phyloP scores from a whole-genome alignment of 2,329 filamentous ascomycete species.

The Gnomoniopsis smithogilvyi region DNA sequence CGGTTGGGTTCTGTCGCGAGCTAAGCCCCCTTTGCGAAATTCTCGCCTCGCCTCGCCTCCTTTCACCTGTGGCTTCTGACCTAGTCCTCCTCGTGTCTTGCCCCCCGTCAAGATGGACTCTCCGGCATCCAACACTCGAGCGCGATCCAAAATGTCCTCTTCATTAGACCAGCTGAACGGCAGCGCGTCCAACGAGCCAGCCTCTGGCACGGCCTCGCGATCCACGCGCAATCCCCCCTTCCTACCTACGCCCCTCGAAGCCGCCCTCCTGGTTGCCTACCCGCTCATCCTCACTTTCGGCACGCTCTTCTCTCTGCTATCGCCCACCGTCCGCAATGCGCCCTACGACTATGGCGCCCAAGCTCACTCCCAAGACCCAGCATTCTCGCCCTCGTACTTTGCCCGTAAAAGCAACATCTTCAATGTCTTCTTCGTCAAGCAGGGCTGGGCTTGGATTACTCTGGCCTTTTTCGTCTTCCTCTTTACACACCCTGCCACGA shows the following conservation, averaged over 20 bases:
- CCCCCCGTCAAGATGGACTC: conserved; percentile 9
- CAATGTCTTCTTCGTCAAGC: conserved; percentile 91
- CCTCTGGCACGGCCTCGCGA: conserved; percentile 15
- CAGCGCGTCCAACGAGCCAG: conserved; percentile 4
- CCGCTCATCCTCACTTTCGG: conserved; percentile 77
- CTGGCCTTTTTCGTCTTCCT: conserved; percentile 69
- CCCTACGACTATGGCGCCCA: conserved; percentile 62
- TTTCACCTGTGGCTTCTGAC: background rate
- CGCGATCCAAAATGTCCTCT: conserved; percentile 11
- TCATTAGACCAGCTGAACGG: background rate
- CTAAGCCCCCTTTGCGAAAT: background rate
- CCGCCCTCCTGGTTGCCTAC: conserved; percentile 65
- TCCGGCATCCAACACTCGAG: conserved; percentile 10
- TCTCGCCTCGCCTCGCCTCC: background rate
- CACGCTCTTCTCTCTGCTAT: conserved; percentile 74
- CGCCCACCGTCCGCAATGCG: conserved; percentile 64
- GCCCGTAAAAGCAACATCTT: conserved; percentile 90
- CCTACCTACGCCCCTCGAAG: conserved; percentile 68
- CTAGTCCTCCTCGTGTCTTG: background rate
- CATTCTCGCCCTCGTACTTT: conserved; percentile 76
- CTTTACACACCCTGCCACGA: conserved; percentile 60
- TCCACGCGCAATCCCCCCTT: conserved; percentile 49
- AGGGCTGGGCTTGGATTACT: conserved; percentile 90
- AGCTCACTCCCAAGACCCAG: conserved; percentile 52
- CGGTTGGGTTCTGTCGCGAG: too few species aligned